Base-by-base conservation (phyloP, 2,329 filamentous ascomycete genomes). In the Harringtonia aguacate region DNA sequence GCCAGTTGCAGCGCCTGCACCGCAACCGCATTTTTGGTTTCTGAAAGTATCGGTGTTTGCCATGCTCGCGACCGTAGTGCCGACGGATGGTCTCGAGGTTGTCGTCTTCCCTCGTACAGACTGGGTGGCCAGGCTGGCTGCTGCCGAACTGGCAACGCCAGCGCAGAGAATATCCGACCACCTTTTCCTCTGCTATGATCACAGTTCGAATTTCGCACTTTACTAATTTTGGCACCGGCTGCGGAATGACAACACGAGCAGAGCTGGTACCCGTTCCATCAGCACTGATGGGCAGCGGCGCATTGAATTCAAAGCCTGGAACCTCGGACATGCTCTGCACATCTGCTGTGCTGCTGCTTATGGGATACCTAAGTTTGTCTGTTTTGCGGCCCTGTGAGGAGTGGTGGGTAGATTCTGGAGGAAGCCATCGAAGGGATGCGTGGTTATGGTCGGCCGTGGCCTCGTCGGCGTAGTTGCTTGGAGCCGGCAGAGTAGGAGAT, bases 61-160 rank as follows among this genome's bases (percentile, higher is more conserved):
- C 50, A 17, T 52, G 50, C 37, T 52, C 50, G n/a, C 50, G 48
- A 4, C 50, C 48, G 24, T 52, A 50, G 43, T 52, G 50, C 8
- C 50, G 48, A 15, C 50, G 50, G 36, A 52, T 49, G 13, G 50
- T 49, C 13, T 49, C 49, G 41, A 52, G 40, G 38, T 41, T 46
- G 22, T 50, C 45, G 22, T 49, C 48, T 33, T 50, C 50, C 27
- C 50, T 48, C n/a, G 35, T 44, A 36, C 50, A 52, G 8, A 49
- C 40, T 6, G 34, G 42, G 15, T 34, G 28, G 8, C 31, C 39
- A 0, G 48, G 43, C 30, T n/a, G 18, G 22, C 43, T 38, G 20
- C 33, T 37, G 5, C 50, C 47, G 29, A 48, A 52, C 30, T 44
- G 39, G 33, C 50, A 52, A 20, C 47, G 40, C 50, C 50, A 52